Base-by-base conservation (phyloP, 495 filamentous ascomycete species). In the Mycothermus thermophilus region DNA sequence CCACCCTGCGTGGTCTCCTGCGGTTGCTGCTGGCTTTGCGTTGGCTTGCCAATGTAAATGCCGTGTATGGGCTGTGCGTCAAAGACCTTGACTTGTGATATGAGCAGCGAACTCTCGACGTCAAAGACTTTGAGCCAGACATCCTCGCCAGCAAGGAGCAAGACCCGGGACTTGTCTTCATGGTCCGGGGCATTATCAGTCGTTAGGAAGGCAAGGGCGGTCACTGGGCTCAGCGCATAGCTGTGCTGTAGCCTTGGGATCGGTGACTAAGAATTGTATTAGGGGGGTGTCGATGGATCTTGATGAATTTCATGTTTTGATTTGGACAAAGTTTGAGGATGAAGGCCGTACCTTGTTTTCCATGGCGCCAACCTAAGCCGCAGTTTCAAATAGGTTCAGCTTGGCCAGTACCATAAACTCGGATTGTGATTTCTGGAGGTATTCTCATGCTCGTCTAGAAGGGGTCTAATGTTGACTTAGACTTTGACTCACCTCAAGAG, bases 101-200 rank as follows among this genome's bases (percentile, higher is more conserved):
- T 37, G 5, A 67, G 44, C 11, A 35, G 45, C 3, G 53, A 50
- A 7, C 39, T 54, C 14, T 50, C 31, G 23, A 52, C 51, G 19
- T 76, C 53, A 42, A 79, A 71, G 21, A 80, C 48, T 30, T 71
- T 72, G n/a, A 94, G 50, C 27, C 70, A 75, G 3, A 67, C 68
- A 20, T 86, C 85, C 53, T 92, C 82, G 50, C 78, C 88, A 1
- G 69, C 71, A 8, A 94, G 52, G 10, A 93, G 47, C 16, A 64
- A 62, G 17, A 60, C 37, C 24, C 45, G 54, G 18, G 51, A 38
- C 2, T 24, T 41, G 26, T 44, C 41, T 5, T 41, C 6, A 11
- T 6, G 22, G 22, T 25, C 6, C 6, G 22, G 6, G 22, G 11
- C 22, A 25, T 6, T 6, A 25, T 11, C 6, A 25, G 6, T 25